Evolutionary conservation across 2,329 filamentous ascomycete species (phyloP).

Genomic region (Hypoxylon sp.): DNA sequence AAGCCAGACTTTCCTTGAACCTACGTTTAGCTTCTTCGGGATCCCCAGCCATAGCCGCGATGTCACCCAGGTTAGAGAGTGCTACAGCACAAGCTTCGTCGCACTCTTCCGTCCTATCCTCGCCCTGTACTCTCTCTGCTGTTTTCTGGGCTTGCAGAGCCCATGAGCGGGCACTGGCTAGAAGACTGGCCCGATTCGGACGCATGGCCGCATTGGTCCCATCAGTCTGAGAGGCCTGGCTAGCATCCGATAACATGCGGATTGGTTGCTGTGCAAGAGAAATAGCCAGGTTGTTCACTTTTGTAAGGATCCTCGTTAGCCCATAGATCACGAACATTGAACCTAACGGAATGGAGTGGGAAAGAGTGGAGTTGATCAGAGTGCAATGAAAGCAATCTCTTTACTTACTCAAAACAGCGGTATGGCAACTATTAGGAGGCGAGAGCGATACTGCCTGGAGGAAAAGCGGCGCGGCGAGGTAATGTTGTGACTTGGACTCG

Average conservation of each 20-base stretch:
- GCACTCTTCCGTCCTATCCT: conserved; percentile 78
- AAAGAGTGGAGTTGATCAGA: not conserved
- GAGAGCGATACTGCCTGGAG: conserved; percentile 82
- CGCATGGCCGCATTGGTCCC: conserved; percentile 43
- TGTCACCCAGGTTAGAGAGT: conserved; percentile 85
- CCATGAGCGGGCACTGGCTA: conserved; percentile 79
- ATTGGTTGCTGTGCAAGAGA: conserved; percentile 74
- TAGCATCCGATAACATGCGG: conserved; percentile 42
- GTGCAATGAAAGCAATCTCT: conserved; percentile 10
- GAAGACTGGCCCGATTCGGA: conserved; percentile 65
- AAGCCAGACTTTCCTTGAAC: conserved; percentile 72
- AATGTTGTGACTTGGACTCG: conserved; percentile 75
- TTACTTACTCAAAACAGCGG: conserved; percentile 75
- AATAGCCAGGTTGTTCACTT: conserved; percentile 82
- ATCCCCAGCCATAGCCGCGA: conserved; percentile 78
- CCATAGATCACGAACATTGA: not conserved
- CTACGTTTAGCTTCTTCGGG: conserved; percentile 69
- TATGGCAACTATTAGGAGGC: conserved; percentile 72
- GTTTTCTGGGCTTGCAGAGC: conserved; percentile 77
- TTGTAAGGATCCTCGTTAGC: conserved; percentile 31
- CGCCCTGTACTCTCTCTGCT: conserved; percentile 69
- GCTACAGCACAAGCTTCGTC: conserved; percentile 84
- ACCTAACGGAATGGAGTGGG: not conserved
- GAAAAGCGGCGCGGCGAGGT: conserved; percentile 85
- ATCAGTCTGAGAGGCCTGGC: conserved; percentile 43